phyloP scores from a whole-genome alignment of 306 rosid genomes.

The Quercus engelmannii region DNA sequence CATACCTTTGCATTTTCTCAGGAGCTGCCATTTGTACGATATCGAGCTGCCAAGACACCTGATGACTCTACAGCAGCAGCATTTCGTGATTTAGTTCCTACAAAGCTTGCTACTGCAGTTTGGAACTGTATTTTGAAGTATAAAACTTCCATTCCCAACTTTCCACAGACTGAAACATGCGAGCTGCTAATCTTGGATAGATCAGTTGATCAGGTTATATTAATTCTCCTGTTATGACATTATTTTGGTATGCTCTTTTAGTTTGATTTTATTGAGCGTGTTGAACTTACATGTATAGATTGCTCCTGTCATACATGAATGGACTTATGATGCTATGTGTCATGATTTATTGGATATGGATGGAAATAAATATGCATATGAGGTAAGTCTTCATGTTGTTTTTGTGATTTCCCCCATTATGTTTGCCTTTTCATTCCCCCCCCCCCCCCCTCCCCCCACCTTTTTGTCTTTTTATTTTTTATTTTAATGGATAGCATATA shows the following conservation, averaged over 20 bases:
- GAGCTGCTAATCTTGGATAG: conserved; percentile 90
- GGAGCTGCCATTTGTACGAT: conserved; percentile 78
- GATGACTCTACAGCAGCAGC: conserved; percentile 37
- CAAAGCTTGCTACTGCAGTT: conserved; percentile 71
- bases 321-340: conserved; percentile 99
- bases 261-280: conserved; percentile 15
- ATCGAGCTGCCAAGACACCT: conserved; percentile 52
- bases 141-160: conserved; percentile 70
- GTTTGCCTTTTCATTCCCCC: background rate
- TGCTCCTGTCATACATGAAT: conserved; percentile 96
- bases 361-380: conserved; percentile 74
- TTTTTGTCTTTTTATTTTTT: background rate
- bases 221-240: conserved; percentile 12
- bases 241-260: conserved; percentile 13
- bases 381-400: conserved; percentile 48
- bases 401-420: background rate
- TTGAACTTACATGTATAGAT: conserved; percentile 45
- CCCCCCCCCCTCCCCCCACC: background rate
- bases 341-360: conserved; percentile 81
- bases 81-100: conserved; percentile 57
- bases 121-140: conserved; percentile 71
- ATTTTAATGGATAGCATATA: conserved; percentile 10
- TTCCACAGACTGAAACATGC: conserved; percentile 84
- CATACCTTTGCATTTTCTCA: conserved; percentile 26
- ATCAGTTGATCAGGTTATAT: conserved; percentile 82